Evolutionary conservation across 495 filamentous ascomycete species (phyloP), one percentile per base, ranked within the genome.

Genomic region (Hypoxylon cercidicola): DNA sequence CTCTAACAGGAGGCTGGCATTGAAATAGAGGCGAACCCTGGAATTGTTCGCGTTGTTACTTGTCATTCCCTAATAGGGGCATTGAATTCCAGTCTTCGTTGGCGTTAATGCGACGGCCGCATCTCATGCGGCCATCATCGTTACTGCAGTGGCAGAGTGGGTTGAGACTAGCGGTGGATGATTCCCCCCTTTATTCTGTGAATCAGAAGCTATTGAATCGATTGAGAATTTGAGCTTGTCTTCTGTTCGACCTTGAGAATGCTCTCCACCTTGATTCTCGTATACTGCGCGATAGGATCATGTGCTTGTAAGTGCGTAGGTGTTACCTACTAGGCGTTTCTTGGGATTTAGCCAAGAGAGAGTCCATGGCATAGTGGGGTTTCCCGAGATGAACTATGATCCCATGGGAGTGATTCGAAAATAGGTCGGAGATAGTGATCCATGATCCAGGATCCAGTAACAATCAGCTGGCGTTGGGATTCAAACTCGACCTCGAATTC

Each of bases 131-230:
- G 49, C 64, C 64, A 40, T 59, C 64, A 50, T 56, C 55, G 55
- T 50, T 21, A 41, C 3, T 39, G 50, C 48, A 51, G 51, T 56
- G 58, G 37, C 49, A 32, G 44, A 46, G 47, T 63, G 48, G 58
- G 37, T 54, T 40, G 44, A 46, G 47, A 68, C 54, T 68, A 68
- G 65, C 65, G 65, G 65, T 68, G 65, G 65, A 55, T 60, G 37
- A 34, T 4, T 20, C 10, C 34, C 59, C 43, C 59, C 44, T 63
- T 63, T 37, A 11, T n/a, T 12, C 20, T 25, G 23, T 13, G 44
- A 43, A 43, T 8, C 44, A 10, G 13, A 18, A 25, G 13, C n/a
- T 37, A 11, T 60, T 55, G 25, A 48, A 43, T 34, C 43, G 23
- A 13, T 62, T 47, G 47, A 51, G 25, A 44, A 15, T 16, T 43